A percentile compares a stretch with the other conserved stretches of the same genome.
phyloP scores from a whole-genome alignment of 805 yeast genomes.

The Hanseniaspora hatyaiensis region DNA sequence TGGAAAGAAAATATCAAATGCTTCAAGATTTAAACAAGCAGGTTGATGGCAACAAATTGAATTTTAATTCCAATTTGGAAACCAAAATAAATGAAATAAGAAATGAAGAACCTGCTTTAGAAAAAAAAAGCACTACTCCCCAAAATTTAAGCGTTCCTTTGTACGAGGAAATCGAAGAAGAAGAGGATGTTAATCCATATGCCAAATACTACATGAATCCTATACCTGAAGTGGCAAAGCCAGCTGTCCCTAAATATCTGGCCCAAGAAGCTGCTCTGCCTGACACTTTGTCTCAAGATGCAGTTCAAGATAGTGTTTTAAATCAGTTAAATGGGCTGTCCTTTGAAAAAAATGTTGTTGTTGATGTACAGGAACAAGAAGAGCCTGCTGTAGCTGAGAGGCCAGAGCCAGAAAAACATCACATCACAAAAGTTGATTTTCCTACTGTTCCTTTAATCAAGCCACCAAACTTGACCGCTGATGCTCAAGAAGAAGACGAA shows the following conservation, averaged over 20 bases:
- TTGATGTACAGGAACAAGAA: neutral
- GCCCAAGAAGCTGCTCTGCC: neutral
- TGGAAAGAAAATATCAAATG: conserved; percentile 15
- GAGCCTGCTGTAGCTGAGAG: conserved; percentile 16
- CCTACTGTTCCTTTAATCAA: conserved; percentile 34
- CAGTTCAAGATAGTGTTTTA: conserved; percentile 7
- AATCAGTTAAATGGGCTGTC: conserved; percentile 15
- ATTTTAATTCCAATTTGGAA: neutral
- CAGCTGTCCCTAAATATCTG: conserved; percentile 1
- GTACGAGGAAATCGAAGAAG: no score
- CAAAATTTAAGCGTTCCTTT: no score
- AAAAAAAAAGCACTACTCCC: no score
- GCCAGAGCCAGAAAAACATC: neutral
- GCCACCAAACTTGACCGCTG: conserved; percentile 17
- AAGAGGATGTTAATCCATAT: conserved; percentile 15
- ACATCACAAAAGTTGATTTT: conserved; percentile 31
- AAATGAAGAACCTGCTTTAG: neutral
- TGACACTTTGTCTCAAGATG: neutral
- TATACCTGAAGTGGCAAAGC: neutral
- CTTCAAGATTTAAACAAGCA: conserved; percentile 8
- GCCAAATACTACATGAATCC: conserved; percentile 13
- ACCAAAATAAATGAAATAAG: neutral
- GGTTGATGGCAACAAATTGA: neutral
- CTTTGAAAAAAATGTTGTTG: conserved; percentile 1
- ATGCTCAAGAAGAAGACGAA: conserved; percentile 16